Percentiles rank a stretch among this genome's conserved stretches.
phyloP scores from a whole-genome alignment of 495 filamentous ascomycete genomes.

The Terfezia boudieri region DNA sequence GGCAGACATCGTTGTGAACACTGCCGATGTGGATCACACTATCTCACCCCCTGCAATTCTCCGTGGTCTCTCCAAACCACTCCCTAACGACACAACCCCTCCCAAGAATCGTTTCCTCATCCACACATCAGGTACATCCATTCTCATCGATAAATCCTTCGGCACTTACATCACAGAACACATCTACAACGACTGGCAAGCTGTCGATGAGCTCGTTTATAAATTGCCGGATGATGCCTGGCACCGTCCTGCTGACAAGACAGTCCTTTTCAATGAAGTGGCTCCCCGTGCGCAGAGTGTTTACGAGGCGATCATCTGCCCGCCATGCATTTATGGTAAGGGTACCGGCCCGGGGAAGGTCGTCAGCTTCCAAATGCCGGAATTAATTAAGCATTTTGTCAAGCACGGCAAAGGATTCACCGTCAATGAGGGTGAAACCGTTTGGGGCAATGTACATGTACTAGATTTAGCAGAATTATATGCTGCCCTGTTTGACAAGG shows the following conservation, averaged over 20 bases:
- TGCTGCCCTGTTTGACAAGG: slow-evolving; percentile 5
- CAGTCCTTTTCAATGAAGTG: slow-evolving; percentile 27
- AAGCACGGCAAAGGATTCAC: slow-evolving; percentile 4
- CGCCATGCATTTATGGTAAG: slow-evolving; percentile 8
- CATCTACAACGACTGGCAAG: slow-evolving; percentile 26
- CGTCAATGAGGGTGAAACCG: slow-evolving; percentile 6
- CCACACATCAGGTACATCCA: slow-evolving; percentile 40
- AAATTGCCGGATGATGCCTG: slow-evolving; percentile 33
- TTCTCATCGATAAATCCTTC: slow-evolving; percentile 28
- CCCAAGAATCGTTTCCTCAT: slow-evolving; percentile 30
- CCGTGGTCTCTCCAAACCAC: background rate
- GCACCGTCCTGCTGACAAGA: slow-evolving; percentile 39
- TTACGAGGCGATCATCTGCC: slow-evolving; percentile 35
- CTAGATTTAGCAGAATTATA: slow-evolving; percentile 8
- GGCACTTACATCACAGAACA: slow-evolving; percentile 27
- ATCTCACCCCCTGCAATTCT: background rate
- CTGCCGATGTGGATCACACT: background rate
- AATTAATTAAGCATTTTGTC: slow-evolving; percentile 6
- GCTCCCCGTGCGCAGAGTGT: slow-evolving; percentile 20
- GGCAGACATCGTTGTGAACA: background rate
- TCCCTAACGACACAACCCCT: slow-evolving; percentile 10
- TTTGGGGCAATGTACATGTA: slow-evolving; percentile 8
- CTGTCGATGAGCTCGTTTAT: slow-evolving; percentile 33
- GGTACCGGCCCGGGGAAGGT: slow-evolving; percentile 7
- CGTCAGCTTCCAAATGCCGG: slow-evolving; percentile 9